A percentile compares a stretch with the other conserved stretches of the same genome.
Conservation (phyloP, 83 land plant species). For the Picea abies region DNA sequence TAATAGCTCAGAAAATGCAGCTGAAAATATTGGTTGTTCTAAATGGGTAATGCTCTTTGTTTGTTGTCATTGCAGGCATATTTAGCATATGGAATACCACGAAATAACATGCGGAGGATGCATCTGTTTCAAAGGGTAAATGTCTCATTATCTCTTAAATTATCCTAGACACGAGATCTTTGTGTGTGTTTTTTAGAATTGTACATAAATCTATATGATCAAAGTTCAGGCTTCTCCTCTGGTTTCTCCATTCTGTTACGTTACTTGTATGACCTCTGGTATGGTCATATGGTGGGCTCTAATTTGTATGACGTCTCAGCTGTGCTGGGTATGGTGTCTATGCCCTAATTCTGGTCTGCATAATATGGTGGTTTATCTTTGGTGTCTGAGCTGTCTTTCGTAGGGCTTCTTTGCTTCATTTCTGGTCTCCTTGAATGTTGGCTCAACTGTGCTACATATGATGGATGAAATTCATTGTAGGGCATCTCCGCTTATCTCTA, state of each 20-base stretch:
- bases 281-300: no score
- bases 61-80: slow-evolving; percentile 68
- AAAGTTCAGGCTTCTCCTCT: background rate
- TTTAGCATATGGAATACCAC: slow-evolving; percentile 87
- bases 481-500: no score
- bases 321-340: no score
- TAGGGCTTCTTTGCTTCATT: no score
- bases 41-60: slow-evolving; percentile 1
- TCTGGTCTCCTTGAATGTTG: no score
- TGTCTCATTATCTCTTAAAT: background rate
- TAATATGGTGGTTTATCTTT: background rate
- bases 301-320: no score
- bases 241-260: no score
- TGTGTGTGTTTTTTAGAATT: background rate
- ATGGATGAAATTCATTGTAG: no score
- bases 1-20: background rate
- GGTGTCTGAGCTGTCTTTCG: background rate
- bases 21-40: background rate
- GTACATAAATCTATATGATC: background rate
- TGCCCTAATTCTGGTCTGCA: no score
- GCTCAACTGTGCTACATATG: no score
- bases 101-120: slow-evolving; percentile 61
- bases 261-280: no score
- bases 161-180: slow-evolving; percentile 6
- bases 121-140: slow-evolving; percentile 90